Evolutionary conservation across 768 basidiomycete species (phyloP).

Genomic region (Suillus americanus): DNA sequence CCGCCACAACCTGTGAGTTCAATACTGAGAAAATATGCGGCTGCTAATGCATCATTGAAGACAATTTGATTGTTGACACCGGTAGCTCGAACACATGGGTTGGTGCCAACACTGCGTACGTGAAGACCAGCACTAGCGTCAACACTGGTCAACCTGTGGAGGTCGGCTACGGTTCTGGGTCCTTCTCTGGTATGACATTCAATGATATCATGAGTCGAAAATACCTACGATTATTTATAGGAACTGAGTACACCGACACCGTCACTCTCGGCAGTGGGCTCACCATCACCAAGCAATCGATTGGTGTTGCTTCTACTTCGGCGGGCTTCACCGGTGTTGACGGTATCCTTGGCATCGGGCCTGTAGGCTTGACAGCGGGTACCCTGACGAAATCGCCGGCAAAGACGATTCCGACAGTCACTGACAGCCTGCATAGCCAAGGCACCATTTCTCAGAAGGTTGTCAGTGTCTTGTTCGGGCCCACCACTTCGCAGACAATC

Average conservation of each 20-base stretch:
- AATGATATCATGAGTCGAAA: neutral
- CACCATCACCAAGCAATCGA: conserved; percentile 54
- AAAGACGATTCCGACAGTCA: conserved; percentile 50
- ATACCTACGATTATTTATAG: conserved; percentile 18
- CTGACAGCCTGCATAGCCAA: conserved; percentile 47
- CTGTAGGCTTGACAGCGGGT: conserved; percentile 50
- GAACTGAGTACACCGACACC: conserved; percentile 48
- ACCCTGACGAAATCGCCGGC: conserved; percentile 11
- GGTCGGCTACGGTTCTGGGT: conserved; percentile 62
- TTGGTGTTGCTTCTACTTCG: conserved; percentile 59
- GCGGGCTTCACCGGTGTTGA: conserved; percentile 49
- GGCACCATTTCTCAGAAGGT: conserved; percentile 39
- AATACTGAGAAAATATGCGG: neutral
- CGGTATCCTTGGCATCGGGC: conserved; percentile 70
- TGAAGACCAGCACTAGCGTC: conserved; percentile 48
- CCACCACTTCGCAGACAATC: conserved; percentile 29
- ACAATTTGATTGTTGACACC: conserved; percentile 58
- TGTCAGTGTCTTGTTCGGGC: conserved; percentile 53
- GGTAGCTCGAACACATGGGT: conserved; percentile 74
- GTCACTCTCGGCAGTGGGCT: conserved; percentile 52
- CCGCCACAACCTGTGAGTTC: conserved; percentile 48
- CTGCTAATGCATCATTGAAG: conserved; percentile 29
- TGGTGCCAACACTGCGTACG: conserved; percentile 50
- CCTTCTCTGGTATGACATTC: conserved; percentile 46
- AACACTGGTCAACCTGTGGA: conserved; percentile 47